Base-by-base conservation (phyloP, 1,284 basidiomycete genomes). In the Clitocybe nebularis region DNA sequence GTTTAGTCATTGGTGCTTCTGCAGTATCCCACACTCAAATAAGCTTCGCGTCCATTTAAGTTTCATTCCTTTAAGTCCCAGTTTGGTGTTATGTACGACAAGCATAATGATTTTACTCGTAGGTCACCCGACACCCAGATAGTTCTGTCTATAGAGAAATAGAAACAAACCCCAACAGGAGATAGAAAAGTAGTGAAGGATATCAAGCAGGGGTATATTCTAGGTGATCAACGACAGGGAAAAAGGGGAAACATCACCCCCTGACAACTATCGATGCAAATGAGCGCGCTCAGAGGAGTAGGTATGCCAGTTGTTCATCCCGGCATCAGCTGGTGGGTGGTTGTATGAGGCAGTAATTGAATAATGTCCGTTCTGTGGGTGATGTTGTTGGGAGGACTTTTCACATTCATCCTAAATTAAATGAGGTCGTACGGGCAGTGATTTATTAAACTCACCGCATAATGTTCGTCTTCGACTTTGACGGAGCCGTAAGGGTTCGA, bases 391-490 rank as follows among this genome's bases (percentile, higher is more conserved):
- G 4, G 59, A 61, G 16, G 61, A 59, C 58, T 59, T 19, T 19
- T 22, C 35, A 38, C 6, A 50, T 26, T 19, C 7, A 16, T 34
- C 23, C 36, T 36, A 37, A 21, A 16, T 21, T 16, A n/a, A 38
- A 39, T 30, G 19, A 24, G n/a, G n/a, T 26, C 36, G 6, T 44
- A 34, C 9, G 44, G 40, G 40, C 34, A 28, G 5, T 9, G 9
- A 1, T 16, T 14, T 35, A 30, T 20, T 4, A 48, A 37, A 62
- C 76, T 56, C 57, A 81, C 80, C 48, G 63, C 61, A 47, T 81
- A 81, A 46, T 70, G 64, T 26, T 84, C 81, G 43, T 86, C 83
- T 60, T 86, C 83, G 41, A 84, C 74, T 51, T 79, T 79, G 43
- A 79, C 76, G 11, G 67, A 57, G 5, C 62, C 63, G 47, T 77